These are phyloP conservation scores for Pseudocercospora fijiensis DNA, from an alignment of 2,329 filamentous ascomycete species.

Conservation along the genomic window DNA sequence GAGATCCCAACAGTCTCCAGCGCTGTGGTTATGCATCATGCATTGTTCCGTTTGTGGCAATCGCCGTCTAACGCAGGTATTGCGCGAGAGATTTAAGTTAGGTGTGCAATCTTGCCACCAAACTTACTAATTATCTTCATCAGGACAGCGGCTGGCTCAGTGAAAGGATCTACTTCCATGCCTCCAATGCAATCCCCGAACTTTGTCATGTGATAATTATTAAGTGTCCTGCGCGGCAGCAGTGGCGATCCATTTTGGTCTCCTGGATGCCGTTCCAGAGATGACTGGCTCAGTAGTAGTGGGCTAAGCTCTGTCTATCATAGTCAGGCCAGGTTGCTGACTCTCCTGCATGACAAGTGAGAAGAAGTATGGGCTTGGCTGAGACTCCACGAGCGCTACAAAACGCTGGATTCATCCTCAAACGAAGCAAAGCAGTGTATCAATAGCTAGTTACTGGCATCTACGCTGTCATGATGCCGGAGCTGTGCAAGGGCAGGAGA, in stretches of 20 bases:
- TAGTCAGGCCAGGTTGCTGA: not conserved
- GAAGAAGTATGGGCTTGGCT: not conserved
- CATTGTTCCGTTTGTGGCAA: not conserved
- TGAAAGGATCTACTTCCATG: not conserved
- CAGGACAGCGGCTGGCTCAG: too few species aligned
- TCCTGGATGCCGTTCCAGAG: not conserved
- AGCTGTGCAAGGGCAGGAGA: conserved; percentile 1
- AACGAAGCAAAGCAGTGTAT: not conserved
- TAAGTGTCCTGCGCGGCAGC: not conserved
- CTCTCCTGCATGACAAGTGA: not conserved
- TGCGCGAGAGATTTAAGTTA: not conserved
- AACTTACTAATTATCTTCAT: not conserved
- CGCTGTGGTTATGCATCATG: not conserved
- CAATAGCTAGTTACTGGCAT: not conserved
- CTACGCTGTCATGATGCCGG: conserved; percentile 2
- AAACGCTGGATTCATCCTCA: not conserved
- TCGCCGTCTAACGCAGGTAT: not conserved
- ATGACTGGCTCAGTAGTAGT: not conserved
- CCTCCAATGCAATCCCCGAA: not conserved
- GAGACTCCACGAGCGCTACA: not conserved
- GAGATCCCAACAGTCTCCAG: not conserved
- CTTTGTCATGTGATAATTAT: not conserved
- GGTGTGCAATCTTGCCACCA: not conserved
- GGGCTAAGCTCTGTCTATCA: not conserved
- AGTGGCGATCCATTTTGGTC: not conserved